Conservation (phyloP, 176 grass and related monocot species). For the Zea mays region Zm-B73-REFERENCE-NAM-5.0 NC_050100.1:81762001-81762500, state of each 20-base stretch:
- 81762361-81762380: neutral
- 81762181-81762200: neutral
- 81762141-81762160: neutral
- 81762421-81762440: conserved; percentile 1
- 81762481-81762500: neutral
- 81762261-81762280: neutral
- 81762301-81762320: neutral
- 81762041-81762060: neutral
- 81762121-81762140: conserved; percentile 14
- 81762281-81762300: conserved; percentile 1
- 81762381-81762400: neutral
- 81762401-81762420: neutral
- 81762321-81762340: neutral
- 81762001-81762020: neutral
- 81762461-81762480: conserved; percentile 1
- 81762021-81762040: neutral
- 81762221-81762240: no score
- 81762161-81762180: neutral
- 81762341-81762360: neutral
- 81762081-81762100: neutral
- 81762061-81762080: neutral
- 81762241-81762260: neutral
- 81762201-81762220: neutral
- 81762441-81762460: neutral
- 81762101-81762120: neutral